These are phyloP conservation scores for Rhodamnia argentea DNA, from an alignment of 345 rosid species.

Conservation along the genomic window DNA sequence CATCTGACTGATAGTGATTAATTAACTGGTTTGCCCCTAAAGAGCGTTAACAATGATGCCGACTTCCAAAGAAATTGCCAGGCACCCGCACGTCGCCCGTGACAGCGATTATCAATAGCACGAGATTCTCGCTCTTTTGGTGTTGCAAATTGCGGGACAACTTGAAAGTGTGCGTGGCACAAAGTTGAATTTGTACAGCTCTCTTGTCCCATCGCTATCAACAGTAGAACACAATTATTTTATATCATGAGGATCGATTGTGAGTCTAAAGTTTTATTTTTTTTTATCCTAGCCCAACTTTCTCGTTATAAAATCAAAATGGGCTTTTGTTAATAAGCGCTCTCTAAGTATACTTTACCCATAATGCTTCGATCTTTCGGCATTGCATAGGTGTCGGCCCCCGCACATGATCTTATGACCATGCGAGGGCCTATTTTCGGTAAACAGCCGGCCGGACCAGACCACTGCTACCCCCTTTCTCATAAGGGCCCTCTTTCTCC, in stretches of 20 bases:
- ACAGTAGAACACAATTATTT: background rate
- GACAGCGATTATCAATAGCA: background rate
- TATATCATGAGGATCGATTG: background rate
- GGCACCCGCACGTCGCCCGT: background rate
- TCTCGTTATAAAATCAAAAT: background rate
- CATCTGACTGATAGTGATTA: background rate
- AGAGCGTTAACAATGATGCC: background rate
- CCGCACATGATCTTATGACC: too few relatives aligned
- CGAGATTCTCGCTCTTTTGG: background rate
- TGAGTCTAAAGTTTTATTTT: background rate
- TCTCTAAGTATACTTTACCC: background rate
- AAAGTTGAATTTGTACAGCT: background rate
- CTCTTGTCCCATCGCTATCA: background rate
- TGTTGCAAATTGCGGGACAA: background rate
- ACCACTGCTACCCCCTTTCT: too few relatives aligned
- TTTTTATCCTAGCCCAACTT: background rate
- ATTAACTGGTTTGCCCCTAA: background rate
- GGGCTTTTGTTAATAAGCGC: fast-evolving
- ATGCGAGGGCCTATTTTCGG: too few relatives aligned
- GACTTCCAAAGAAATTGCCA: background rate
- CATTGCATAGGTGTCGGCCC: too few relatives aligned
- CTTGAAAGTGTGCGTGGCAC: background rate
- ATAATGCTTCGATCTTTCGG: background rate
- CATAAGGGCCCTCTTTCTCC: too few relatives aligned
- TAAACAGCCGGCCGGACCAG: too few relatives aligned